Percentiles rank a stretch among this genome's conserved stretches.
phyloP scores from a whole-genome alignment of 331 rosid species.

The Telfairia occidentalis region DNA sequence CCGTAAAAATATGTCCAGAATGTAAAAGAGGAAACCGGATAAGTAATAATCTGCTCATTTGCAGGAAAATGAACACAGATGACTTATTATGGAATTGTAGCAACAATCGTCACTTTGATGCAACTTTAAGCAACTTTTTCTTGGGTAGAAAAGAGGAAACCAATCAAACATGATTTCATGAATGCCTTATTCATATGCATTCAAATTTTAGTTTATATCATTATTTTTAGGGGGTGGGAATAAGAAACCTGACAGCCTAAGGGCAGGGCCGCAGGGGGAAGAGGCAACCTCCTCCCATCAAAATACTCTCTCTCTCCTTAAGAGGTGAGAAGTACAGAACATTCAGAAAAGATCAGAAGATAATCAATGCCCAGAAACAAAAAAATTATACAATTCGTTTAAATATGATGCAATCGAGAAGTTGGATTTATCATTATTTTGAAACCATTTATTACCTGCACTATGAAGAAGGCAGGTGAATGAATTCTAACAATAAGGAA shows the following conservation, averaged over 20 bases:
- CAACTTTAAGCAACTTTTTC: neutral
- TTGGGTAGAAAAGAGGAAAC: neutral
- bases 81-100: neutral
- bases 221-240: no score
- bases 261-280: no score
- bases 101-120: neutral
- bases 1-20: neutral
- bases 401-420: constrained; percentile 6
- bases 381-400: neutral
- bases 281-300: no score
- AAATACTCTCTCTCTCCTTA: neutral
- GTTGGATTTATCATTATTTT: neutral
- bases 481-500: constrained; percentile 62
- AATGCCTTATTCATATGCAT: neutral
- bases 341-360: neutral
- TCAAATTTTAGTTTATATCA: neutral
- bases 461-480: constrained; percentile 71
- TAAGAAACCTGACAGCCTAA: no score
- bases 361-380: neutral
- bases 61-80: neutral
- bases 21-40: neutral
- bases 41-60: neutral
- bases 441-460: constrained; percentile 44
- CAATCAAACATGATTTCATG: neutral
- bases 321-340: neutral